Evolutionary conservation across 2,329 filamentous ascomycete species (phyloP).

Genomic region (Colletotrichum eremochloae): DNA sequence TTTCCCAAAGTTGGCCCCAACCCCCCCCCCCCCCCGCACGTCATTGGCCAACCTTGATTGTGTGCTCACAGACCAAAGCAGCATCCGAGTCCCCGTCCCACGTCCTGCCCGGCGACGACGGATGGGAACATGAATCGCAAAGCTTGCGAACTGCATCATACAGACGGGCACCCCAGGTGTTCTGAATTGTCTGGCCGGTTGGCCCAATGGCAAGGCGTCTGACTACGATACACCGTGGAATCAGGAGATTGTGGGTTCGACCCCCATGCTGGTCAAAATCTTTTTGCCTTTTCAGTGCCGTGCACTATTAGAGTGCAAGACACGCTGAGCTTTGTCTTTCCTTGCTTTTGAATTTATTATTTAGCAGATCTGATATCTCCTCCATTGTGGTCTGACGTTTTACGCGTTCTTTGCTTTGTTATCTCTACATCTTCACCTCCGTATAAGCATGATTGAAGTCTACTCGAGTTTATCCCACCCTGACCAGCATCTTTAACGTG

Average conservation of each 20-base stretch:
- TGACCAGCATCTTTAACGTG: no score
- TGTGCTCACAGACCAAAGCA: neutral
- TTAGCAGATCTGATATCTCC: neutral
- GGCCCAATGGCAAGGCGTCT: constrained; percentile 59
- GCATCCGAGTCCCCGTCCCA: neutral
- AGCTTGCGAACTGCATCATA: accelerated
- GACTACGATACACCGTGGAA: constrained; percentile 52
- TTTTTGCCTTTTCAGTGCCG: neutral
- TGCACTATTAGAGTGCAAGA: accelerated
- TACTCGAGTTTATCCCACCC: no score
- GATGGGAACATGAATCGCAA: neutral
- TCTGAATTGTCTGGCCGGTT: constrained; percentile 43
- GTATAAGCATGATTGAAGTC: no score
- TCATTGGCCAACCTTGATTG: neutral
- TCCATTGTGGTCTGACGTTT: neutral
- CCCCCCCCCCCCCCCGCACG: no score
- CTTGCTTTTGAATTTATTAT: neutral
- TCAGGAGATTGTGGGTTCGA: constrained; percentile 43
- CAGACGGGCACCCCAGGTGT: neutral
- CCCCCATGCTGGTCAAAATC: constrained; percentile 41
- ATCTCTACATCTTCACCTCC: no score
- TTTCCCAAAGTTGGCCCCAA: neutral
- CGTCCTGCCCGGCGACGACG: accelerated
- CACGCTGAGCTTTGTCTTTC: neutral
- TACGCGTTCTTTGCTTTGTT: no score